Percentiles rank a stretch among this genome's conserved stretches.
phyloP scores from a whole-genome alignment of 768 basidiomycete genomes.

The Lactifluus rugatus region DNA sequence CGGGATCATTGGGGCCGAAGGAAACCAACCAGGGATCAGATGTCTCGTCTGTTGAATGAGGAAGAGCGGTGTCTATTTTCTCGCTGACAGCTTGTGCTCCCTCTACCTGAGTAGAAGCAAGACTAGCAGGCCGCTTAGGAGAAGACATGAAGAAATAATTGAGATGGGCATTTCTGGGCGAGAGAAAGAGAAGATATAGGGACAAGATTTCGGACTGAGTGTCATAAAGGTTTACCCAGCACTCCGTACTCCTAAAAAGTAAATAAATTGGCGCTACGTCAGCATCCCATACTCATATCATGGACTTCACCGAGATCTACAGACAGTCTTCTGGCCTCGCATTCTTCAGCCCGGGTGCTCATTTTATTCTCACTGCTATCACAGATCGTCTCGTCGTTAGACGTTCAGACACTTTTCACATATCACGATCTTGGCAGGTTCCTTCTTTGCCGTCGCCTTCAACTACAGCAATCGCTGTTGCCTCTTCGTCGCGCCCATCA shows the following conservation, averaged over 20 bases:
- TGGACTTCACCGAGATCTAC: conserved; percentile 88
- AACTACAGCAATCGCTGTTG: conserved; percentile 31
- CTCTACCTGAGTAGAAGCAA: conserved; percentile 8
- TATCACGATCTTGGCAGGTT: conserved; percentile 71
- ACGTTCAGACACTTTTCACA: conserved; percentile 73
- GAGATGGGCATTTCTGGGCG: not conserved
- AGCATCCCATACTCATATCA: conserved; percentile 23
- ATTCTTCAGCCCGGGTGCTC: conserved; percentile 75
- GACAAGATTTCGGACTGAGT: too few relatives aligned
- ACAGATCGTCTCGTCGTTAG: conserved; percentile 75
- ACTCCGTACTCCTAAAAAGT: not conserved
- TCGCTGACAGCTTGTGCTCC: not conserved
- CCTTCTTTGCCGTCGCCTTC: conserved; percentile 46
- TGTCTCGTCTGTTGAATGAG: not conserved
- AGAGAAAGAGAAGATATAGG: not conserved
- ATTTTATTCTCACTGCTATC: conserved; percentile 75
- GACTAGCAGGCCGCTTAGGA: not conserved
- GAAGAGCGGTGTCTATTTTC: not conserved
- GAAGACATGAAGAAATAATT: conserved; percentile 2
- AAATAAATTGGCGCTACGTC: not conserved
- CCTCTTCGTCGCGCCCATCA: conserved; percentile 24
- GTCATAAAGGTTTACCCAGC: too few relatives aligned
- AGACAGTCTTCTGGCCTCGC: conserved; percentile 60
- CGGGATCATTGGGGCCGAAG: conserved; percentile 8
- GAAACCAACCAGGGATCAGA: conserved; percentile 16